These are phyloP conservation scores for Glutinoglossum americanum DNA, from an alignment of 495 filamentous ascomycete species.

Conservation along the genomic window DNA sequence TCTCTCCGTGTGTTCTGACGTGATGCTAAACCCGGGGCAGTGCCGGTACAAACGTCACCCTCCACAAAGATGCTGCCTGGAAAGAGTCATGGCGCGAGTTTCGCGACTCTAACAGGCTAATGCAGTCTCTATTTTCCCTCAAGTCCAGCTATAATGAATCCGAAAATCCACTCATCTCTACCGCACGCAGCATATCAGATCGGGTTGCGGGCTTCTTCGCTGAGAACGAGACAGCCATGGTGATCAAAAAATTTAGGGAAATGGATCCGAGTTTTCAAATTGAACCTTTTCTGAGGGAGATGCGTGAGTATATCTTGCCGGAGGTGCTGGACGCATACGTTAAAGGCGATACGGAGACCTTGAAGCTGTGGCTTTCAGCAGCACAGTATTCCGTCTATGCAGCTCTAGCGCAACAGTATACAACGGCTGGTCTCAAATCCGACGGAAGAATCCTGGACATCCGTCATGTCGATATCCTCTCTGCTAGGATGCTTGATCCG, in stretches of 20 bases:
- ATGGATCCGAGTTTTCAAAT: slow-evolving; percentile 93
- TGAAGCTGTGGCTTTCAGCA: slow-evolving; percentile 86
- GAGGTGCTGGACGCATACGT: slow-evolving; percentile 97
- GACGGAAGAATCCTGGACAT: slow-evolving; percentile 92
- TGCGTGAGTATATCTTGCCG: slow-evolving; percentile 93
- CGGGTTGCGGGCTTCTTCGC: slow-evolving; percentile 88
- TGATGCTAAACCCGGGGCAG: slow-evolving; percentile 25
- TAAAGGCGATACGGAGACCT: slow-evolving; percentile 75
- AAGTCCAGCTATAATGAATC: slow-evolving; percentile 81
- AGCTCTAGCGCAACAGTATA: slow-evolving; percentile 85
- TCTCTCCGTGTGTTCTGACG: neutral
- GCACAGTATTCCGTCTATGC: slow-evolving; percentile 89
- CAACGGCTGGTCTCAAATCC: slow-evolving; percentile 73
- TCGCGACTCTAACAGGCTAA: slow-evolving; percentile 65
- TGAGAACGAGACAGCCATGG: slow-evolving; percentile 89
- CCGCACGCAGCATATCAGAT: slow-evolving; percentile 83
- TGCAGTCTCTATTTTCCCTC: slow-evolving; percentile 70
- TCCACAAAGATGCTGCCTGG: slow-evolving; percentile 93
- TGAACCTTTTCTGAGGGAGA: slow-evolving; percentile 79
- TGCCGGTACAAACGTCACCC: slow-evolving; percentile 77
- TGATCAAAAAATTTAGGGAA: slow-evolving; percentile 92
- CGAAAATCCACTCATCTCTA: slow-evolving; percentile 84
- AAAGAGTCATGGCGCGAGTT: slow-evolving; percentile 91
- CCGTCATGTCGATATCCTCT: slow-evolving; percentile 72
- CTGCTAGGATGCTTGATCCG: slow-evolving; percentile 81